These are phyloP conservation scores for Tolypocladium nubicola DNA, from an alignment of 2,329 filamentous ascomycete species.

Conservation along the genomic window DNA sequence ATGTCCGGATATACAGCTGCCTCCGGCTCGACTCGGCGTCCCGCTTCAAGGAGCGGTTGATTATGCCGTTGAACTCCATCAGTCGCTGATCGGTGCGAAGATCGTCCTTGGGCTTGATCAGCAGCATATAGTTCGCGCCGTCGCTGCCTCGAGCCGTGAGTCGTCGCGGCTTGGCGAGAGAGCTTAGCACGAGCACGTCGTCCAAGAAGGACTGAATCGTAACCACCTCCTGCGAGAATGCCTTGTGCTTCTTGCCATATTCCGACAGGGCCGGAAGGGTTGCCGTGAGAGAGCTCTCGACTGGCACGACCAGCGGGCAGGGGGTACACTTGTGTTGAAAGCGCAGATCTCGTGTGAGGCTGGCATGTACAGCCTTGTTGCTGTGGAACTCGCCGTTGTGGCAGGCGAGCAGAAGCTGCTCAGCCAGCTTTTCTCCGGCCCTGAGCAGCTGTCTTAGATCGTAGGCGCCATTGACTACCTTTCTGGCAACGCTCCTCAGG, in stretches of 20 bases:
- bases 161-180: constrained; percentile 83
- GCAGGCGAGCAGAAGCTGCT: constrained; percentile 71
- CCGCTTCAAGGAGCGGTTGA: constrained; percentile 86
- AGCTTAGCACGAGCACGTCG: constrained; percentile 81
- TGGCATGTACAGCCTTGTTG: constrained; percentile 58
- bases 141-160: constrained; percentile 83
- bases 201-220: constrained; percentile 75
- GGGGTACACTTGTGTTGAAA: constrained; percentile 82
- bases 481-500: constrained; percentile 36
- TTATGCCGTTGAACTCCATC: constrained; percentile 99
- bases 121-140: constrained; percentile 75
- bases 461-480: constrained; percentile 35
- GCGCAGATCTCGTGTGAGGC: constrained; percentile 63
- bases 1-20: constrained; percentile 91
- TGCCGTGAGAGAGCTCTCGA: constrained; percentile 74
- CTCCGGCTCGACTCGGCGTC: constrained; percentile 85
- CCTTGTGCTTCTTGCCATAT: constrained; percentile 64
- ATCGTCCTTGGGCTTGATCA: constrained; percentile 98
- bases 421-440: constrained; percentile 72
- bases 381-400: constrained; percentile 63
- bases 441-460: constrained; percentile 65
- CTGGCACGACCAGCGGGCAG: constrained; percentile 77
- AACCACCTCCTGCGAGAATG: constrained; percentile 78
- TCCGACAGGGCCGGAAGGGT: constrained; percentile 68
- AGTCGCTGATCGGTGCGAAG: constrained; percentile 93